These are phyloP conservation scores for Trypethelium eluteriae DNA, from an alignment of 495 filamentous ascomycete species.

Conservation along the genomic window DNA sequence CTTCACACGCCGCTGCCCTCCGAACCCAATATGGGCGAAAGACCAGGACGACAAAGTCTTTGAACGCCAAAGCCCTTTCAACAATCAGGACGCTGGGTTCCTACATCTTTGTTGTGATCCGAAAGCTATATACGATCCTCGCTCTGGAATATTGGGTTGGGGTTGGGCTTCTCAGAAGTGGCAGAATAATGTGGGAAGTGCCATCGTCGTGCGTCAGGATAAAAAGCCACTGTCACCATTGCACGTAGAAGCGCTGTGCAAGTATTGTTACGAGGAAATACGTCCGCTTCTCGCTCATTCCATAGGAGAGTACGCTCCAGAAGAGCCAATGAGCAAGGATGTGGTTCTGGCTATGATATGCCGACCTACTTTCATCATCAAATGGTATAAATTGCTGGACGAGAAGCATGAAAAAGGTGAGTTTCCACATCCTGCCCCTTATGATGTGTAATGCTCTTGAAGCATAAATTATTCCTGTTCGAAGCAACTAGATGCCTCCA, in stretches of 20 bases:
- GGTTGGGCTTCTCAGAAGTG: constrained; percentile 9
- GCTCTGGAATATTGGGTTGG: constrained; percentile 8
- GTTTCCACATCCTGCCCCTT: background rate
- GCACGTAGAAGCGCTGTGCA: constrained; percentile 11
- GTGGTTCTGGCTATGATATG: background rate
- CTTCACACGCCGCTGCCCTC: constrained; percentile 10
- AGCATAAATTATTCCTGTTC: background rate
- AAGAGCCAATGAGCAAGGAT: background rate
- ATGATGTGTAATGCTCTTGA: background rate
- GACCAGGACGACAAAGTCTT: background rate
- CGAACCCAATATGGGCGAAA: constrained; percentile 11
- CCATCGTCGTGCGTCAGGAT: constrained; percentile 13
- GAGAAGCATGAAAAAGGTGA: background rate
- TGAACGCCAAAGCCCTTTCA: constrained; percentile 7
- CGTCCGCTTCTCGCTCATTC: background rate
- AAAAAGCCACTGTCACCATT: constrained; percentile 13
- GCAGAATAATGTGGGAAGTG: constrained; percentile 13
- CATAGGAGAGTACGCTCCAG: background rate
- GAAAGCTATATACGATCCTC: background rate
- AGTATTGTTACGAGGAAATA: constrained; percentile 14
- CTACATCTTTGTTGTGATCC: constrained; percentile 4
- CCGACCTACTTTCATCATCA: background rate
- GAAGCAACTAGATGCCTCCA: no score
- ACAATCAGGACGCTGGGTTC: constrained; percentile 14
- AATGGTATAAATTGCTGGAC: background rate